Evolutionary conservation across 2,329 filamentous ascomycete genomes (phyloP), one percentile per base, ranked within the genome.

Genomic region (Rhytidhysteron rufulum): DNA sequence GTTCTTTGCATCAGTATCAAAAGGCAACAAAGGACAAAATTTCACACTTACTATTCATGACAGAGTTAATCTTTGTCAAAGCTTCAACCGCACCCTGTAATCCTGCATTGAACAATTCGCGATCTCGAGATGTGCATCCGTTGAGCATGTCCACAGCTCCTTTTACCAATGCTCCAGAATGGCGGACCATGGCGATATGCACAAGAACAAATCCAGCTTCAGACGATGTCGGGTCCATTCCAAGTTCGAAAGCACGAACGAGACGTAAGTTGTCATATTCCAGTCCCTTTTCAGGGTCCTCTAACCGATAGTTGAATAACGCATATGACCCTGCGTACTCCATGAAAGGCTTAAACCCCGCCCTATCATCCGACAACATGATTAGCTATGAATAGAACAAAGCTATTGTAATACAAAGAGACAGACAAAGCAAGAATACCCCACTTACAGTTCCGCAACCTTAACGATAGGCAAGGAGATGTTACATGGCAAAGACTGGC

Each of bases 171-270:
- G 81, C 79, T 1, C 85, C 85, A 0, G 89, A 90, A 66, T 95
- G 82, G 60, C 83, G 83, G 36, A 95, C 91, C 90, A 96, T 97
- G 66, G 94, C 88, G 37, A 97, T 83, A 65, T 96, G 91, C 4
- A 93, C 90, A 10, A 96, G 78, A n/a, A 96, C 88, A 62, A 97
- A 96, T 36, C 91, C 91, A 1, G 91, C 91, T 66, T 96, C 91
- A 6, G 89, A 95, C 3, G 88, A 94, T 22, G 77, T 77, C 1
- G 86, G 86, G 62, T 96, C 86, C 7, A 95, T 80, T 11, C 91
- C 91, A 54, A 85, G 80, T 68, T 96, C 90, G 55, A 96, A 97
- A 18, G 88, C 91, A 25, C 91, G 86, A 58, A 96, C 83, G 22
- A 96, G 80, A 9, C 88, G 85, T 18, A 96, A 74, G 70, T 82